A percentile compares a stretch with the other conserved stretches of the same genome.
These are phyloP conservation scores for Tricholoma hemisulphureum DNA, from an alignment of 768 basidiomycete species.

Conservation along the genomic window DNA sequence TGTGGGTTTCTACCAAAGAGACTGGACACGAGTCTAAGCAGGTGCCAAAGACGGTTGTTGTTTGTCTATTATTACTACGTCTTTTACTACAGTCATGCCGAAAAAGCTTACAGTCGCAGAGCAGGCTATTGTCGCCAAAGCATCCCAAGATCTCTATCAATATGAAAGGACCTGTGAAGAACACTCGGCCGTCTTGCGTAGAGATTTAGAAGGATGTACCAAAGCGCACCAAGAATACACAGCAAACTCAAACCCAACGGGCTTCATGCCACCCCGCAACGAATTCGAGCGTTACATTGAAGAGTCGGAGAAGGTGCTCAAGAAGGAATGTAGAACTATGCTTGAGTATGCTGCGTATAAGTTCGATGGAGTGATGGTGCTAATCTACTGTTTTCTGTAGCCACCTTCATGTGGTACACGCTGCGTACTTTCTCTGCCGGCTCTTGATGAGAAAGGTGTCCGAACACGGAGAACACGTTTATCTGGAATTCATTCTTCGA, in stretches of 20 bases:
- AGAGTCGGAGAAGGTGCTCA: neutral
- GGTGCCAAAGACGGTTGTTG: neutral
- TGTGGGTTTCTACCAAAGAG: too few relatives aligned
- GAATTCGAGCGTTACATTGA: neutral
- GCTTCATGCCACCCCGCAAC: neutral
- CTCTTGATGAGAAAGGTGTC: conserved; percentile 3
- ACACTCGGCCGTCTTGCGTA: conserved; percentile 1
- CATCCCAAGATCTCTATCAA: conserved; percentile 1
- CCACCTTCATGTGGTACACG: neutral
- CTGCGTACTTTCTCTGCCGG: neutral
- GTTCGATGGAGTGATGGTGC: neutral
- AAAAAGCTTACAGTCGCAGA: conserved; percentile 1
- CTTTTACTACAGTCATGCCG: neutral
- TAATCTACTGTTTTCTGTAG: conserved; percentile 1
- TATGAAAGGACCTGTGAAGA: neutral
- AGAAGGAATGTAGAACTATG: neutral
- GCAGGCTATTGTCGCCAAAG: neutral
- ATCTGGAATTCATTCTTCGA: neutral
- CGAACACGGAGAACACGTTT: conserved; percentile 1
- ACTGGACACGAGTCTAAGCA: too few relatives aligned
- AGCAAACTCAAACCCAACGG: neutral
- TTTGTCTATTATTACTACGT: neutral
- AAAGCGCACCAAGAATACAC: neutral
- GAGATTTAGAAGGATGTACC: neutral
- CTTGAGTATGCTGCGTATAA: neutral